These are phyloP conservation scores for Chaetomium cochliodes DNA, from an alignment of 495 filamentous ascomycete genomes.

Conservation along the genomic window DNA sequence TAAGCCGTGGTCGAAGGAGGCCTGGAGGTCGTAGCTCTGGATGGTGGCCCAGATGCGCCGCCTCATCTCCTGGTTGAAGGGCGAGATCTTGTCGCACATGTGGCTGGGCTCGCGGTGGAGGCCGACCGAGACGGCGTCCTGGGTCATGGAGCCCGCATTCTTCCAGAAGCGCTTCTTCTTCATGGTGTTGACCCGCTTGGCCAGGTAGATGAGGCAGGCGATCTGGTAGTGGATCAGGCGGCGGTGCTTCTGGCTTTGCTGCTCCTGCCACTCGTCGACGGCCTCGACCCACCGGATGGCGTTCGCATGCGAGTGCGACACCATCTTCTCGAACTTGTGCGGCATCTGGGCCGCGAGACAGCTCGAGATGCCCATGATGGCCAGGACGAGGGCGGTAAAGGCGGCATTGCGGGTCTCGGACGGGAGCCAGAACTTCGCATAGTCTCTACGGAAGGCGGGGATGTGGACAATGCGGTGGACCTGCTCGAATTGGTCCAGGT, in stretches of 20 bases:
- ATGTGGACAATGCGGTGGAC: slow-evolving; percentile 50
- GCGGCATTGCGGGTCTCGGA: slow-evolving; percentile 40
- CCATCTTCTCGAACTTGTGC: slow-evolving; percentile 40
- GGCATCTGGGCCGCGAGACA: slow-evolving; percentile 37
- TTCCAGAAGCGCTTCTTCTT: slow-evolving; percentile 57
- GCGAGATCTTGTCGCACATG: slow-evolving; percentile 37
- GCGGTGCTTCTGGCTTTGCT: slow-evolving; percentile 45
- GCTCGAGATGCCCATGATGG: slow-evolving; percentile 44
- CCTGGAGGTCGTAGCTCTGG: slow-evolving; percentile 59
- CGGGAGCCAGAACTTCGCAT: slow-evolving; percentile 47
- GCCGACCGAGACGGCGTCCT: slow-evolving; percentile 57
- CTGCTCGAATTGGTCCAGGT: slow-evolving; percentile 48
- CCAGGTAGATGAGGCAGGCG: slow-evolving; percentile 45
- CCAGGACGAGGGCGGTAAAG: slow-evolving; percentile 48
- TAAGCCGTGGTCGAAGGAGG: slow-evolving; percentile 58
- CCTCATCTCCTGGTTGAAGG: slow-evolving; percentile 65
- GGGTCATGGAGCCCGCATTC: slow-evolving; percentile 52
- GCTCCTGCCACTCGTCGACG: slow-evolving; percentile 40
- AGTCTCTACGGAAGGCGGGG: slow-evolving; percentile 45
- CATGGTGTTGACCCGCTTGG: slow-evolving; percentile 46
- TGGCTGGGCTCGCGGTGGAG: slow-evolving; percentile 53
- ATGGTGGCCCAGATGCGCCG: slow-evolving; percentile 65
- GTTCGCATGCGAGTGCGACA: slow-evolving; percentile 33
- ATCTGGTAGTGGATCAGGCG: slow-evolving; percentile 49
- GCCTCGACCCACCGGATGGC: slow-evolving; percentile 43